Conservation (phyloP, 306 rosid genomes). For the Prunus davidiana region DNA sequence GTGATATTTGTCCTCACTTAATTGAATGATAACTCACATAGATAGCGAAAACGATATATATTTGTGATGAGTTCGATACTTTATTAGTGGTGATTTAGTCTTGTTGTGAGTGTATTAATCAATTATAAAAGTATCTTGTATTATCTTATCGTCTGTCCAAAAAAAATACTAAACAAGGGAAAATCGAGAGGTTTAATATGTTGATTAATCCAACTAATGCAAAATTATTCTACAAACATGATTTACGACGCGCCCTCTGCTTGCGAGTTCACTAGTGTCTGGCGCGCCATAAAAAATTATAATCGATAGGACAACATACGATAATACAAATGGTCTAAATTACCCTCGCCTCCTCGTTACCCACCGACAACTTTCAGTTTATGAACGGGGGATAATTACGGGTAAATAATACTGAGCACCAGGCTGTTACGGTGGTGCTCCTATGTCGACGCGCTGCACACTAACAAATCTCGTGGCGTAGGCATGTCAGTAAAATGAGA, state of each 20-base stretch:
- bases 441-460: not conserved
- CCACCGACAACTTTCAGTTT: conserved; percentile 37
- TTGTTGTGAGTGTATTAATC: no score
- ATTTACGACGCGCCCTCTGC: not conserved
- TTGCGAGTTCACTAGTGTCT: not conserved
- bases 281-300: not conserved
- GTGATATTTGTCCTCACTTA: no score
- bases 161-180: no score
- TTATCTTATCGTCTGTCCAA: no score
- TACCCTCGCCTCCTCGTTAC: conserved; percentile 4
- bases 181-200: no score
- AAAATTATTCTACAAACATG: no score
- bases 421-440: not conserved
- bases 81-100: no score
- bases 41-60: no score
- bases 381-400: conserved; percentile 11
- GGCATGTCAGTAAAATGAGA: conserved; percentile 21
- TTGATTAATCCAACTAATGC: no score
- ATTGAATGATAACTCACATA: no score
- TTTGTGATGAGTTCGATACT: no score
- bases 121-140: no score
- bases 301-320: not conserved
- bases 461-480: not conserved
- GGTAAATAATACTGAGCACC: not conserved
- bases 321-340: not conserved